Percentiles rank a stretch among this genome's conserved stretches.
phyloP scores from a whole-genome alignment of 2,329 filamentous ascomycete species.

The Nigrospora oryzae region DNA sequence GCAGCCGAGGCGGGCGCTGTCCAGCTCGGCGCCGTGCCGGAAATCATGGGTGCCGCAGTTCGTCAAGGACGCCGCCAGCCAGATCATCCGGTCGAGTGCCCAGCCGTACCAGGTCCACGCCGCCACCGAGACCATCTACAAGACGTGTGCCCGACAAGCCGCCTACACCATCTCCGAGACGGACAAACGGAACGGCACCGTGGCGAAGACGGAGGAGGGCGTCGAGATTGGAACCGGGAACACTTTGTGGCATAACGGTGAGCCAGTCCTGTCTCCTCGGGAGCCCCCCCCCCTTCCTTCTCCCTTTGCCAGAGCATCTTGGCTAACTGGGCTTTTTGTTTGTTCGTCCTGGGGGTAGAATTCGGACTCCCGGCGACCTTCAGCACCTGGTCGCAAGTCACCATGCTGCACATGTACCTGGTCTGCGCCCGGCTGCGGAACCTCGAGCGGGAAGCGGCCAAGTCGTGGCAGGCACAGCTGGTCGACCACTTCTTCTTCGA shows the following conservation, averaged over 20 bases:
- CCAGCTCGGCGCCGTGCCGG: slow-evolving; percentile 21
- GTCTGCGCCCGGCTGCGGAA: slow-evolving; percentile 75
- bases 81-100: slow-evolving; percentile 6
- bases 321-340: background rate
- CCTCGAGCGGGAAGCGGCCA: slow-evolving; percentile 60
- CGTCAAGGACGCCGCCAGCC: slow-evolving; percentile 20
- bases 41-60: slow-evolving; percentile 11
- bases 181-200: slow-evolving; percentile 54
- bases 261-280: slow-evolving; percentile 18
- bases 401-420: slow-evolving; percentile 94
- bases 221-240: slow-evolving; percentile 72
- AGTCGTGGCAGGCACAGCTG: slow-evolving; percentile 80
- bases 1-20: slow-evolving; percentile 24
- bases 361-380: slow-evolving; percentile 79
- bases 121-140: slow-evolving; percentile 70
- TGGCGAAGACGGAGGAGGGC: slow-evolving; percentile 66
- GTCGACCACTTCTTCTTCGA: slow-evolving; percentile 93
- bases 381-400: slow-evolving; percentile 91
- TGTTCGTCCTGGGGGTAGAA: slow-evolving; percentile 36
- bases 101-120: slow-evolving; percentile 68
- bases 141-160: slow-evolving; percentile 63
- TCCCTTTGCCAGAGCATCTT: background rate
- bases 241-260: slow-evolving; percentile 79
- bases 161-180: slow-evolving; percentile 68
- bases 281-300: background rate